These are phyloP conservation scores for Corymbia citriodora DNA, from an alignment of 441 rosid genomes.

Conservation along the genomic window DNA sequence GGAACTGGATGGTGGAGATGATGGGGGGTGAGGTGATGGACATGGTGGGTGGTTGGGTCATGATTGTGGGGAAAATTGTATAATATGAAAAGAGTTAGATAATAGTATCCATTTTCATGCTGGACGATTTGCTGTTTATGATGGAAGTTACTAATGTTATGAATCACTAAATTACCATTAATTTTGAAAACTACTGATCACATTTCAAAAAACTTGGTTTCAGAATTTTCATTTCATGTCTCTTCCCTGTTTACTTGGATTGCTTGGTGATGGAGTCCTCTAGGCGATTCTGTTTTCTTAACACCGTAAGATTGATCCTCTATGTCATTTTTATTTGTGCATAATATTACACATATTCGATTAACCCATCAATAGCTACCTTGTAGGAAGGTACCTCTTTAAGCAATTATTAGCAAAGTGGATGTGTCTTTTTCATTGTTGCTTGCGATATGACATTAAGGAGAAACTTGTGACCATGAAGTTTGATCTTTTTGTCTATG, in stretches of 20 bases:
- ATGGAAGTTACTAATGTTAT: not conserved
- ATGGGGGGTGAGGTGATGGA: not conserved
- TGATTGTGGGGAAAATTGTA: not conserved
- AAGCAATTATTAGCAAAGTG: not conserved
- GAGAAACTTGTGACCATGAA: not conserved
- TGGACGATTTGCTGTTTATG: not conserved
- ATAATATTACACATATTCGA: not conserved
- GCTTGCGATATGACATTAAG: not conserved
- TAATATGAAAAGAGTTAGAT: not conserved
- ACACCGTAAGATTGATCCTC: not conserved
- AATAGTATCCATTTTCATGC: not conserved
- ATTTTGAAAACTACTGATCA: not conserved
- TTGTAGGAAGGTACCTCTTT: not conserved
- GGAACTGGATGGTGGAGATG: not conserved
- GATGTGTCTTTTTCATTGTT: not conserved
- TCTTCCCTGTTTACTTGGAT: not conserved
- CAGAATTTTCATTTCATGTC: not conserved
- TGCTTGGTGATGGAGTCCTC: not conserved
- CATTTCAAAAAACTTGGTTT: accelerated
- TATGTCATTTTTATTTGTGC: not conserved
- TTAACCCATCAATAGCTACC: not conserved
- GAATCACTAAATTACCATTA: not conserved
- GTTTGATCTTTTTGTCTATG: not conserved
- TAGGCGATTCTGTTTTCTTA: not conserved
- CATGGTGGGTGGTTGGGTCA: not conserved